Evolutionary conservation across 768 basidiomycete genomes (phyloP).

Genomic region (Suillus variegatus): DNA sequence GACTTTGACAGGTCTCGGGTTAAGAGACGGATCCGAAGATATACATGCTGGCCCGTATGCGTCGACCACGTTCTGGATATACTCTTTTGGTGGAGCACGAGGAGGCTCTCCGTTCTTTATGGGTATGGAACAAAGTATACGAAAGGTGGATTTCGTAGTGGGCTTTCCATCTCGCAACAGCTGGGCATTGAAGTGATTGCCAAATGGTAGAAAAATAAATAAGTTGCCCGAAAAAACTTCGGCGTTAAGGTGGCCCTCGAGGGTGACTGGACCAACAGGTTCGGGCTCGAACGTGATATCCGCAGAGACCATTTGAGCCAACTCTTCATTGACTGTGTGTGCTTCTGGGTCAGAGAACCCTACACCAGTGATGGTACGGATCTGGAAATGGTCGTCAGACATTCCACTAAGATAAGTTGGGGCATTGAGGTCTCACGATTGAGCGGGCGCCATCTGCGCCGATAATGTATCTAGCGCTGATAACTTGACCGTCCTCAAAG

Average conservation of each 20-base stretch:
- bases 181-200: slow-evolving; percentile 5
- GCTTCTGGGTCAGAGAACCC: slow-evolving; percentile 47
- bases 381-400: background rate
- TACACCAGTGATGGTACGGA: slow-evolving; percentile 33
- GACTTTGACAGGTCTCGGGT: slow-evolving; percentile 32
- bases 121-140: slow-evolving; percentile 40
- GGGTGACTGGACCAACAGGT: slow-evolving; percentile 11
- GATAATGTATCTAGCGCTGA: background rate
- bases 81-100: slow-evolving; percentile 9
- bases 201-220: slow-evolving; percentile 36
- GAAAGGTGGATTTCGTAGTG: slow-evolving; percentile 25
- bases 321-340: slow-evolving; percentile 15
- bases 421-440: background rate
- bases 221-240: slow-evolving; percentile 29
- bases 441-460: background rate
- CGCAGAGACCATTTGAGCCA: slow-evolving; percentile 45
- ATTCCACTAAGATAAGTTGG: background rate
- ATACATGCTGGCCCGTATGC: background rate
- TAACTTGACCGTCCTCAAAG: slow-evolving; percentile 26
- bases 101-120: slow-evolving; percentile 16
- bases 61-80: slow-evolving; percentile 5
- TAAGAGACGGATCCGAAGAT: slow-evolving; percentile 3
- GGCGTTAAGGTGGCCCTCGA: slow-evolving; percentile 16
- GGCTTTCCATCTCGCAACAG: background rate
- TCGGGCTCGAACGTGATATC: slow-evolving; percentile 43